Evolutionary conservation across 2,329 filamentous ascomycete genomes (phyloP), one percentile per base, ranked within the genome.

Genomic region (Tolypocladium sp.): DNA sequence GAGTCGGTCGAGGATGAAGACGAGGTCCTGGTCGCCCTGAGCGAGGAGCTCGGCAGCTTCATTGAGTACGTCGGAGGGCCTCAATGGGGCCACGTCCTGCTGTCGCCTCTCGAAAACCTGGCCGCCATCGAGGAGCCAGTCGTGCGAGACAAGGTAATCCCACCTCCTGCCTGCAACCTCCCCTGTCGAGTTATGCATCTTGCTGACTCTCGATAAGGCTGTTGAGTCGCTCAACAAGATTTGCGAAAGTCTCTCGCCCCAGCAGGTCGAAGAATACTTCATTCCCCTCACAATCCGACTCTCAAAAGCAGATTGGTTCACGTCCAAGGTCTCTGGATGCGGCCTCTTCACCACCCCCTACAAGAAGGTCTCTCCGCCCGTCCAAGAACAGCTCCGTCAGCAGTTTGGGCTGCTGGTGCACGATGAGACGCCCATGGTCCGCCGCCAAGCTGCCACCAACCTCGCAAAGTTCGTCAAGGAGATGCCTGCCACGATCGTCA

Each of bases 221-320:
- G 94, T 99, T 72, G 95, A 99, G 76, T 99, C 94, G 55, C 85
- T 99, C 67, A 99, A 99, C 85, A 99, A 97, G 81, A 97, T 99
- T 75, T 97, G 94, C 83, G 86, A 87, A 71, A 87, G 96, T 73
- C 84, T 99, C 59, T 96, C 92, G 56, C 80, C 91, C 68, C 84
- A 91, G 75, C 94, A 99, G 79, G 88, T 97, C 72, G 94, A 99
- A 81, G 91, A 97, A 70, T 90, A 92, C 77, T 97, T 97, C 79
- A 93, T 99, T 67, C 94, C 94, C 63, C 88, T 99, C 71, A 92
- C 92, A 61, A 85, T 96, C 71, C 91, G 94, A 72, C 90, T 99
- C 62, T 95, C 94, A 65, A 99, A 97, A 83, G 94, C 94, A 77
- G 94, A 99, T 78, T 99, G 94, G 94, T 99, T 99, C 77, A 99